Percentiles rank a stretch among this genome's conserved stretches.
phyloP scores from a whole-genome alignment of 352 stramenopile genomes.

The Globisporangium uncinulatum region DNA sequence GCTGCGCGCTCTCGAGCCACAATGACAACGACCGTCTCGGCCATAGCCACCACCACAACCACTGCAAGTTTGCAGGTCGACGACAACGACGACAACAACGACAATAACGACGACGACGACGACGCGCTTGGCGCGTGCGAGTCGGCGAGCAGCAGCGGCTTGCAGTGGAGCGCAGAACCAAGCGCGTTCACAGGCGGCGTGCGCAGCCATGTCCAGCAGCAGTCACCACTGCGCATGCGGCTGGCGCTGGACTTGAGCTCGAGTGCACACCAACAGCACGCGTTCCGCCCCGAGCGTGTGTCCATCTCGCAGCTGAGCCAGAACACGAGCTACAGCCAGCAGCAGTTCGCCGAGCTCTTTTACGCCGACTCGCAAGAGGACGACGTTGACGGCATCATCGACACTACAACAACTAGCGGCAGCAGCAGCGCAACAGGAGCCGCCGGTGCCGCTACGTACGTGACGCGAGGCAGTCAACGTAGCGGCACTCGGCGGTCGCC shows the following conservation, averaged over 20 bases:
- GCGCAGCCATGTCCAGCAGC: neutral
- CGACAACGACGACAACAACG: neutral
- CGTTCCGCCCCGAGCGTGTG: slow-evolving; percentile 6
- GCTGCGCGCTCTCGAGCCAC: neutral
- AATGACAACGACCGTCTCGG: neutral
- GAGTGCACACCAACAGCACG: neutral
- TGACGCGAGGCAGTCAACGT: neutral
- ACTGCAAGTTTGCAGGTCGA: neutral
- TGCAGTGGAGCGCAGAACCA: slow-evolving; percentile 61
- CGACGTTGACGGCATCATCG: neutral
- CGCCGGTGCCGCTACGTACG: neutral
- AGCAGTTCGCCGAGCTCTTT: slow-evolving; percentile 44
- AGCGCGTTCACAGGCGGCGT: slow-evolving; percentile 34
- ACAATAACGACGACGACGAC: neutral
- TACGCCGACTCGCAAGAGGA: slow-evolving; percentile 50
- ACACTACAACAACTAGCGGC: neutral
- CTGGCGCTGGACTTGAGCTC: slow-evolving; percentile 31
- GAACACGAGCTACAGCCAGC: slow-evolving; percentile 15
- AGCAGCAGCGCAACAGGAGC: too few species aligned
- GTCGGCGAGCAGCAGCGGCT: slow-evolving; percentile 2
- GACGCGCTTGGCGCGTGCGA: slow-evolving; percentile 2
- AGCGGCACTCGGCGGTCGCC: too few species aligned
- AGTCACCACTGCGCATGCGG: slow-evolving; percentile 9
- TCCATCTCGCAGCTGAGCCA: slow-evolving; percentile 18
- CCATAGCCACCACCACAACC: neutral